Conservation (phyloP, 2,329 filamentous ascomycete genomes). For the Xylaria hypoxylon region DNA sequence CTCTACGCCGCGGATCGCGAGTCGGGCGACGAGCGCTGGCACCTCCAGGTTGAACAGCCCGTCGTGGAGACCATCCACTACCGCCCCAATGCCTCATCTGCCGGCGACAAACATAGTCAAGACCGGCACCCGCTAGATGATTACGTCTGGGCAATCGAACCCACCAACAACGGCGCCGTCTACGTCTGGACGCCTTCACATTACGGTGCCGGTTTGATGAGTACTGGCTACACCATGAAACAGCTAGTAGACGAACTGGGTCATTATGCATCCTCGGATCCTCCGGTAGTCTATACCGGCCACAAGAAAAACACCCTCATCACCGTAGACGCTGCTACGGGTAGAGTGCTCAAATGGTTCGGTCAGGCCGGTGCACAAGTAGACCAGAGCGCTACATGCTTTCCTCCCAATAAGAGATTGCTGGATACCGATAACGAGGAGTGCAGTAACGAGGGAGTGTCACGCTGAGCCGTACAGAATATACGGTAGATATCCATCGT, state of each 20-base stretch:
- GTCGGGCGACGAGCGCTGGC: conserved; percentile 87
- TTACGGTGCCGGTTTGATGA: conserved; percentile 68
- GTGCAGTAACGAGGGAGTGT: conserved; percentile 85
- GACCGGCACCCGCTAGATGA: conserved; percentile 79
- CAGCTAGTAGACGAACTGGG: conserved; percentile 85
- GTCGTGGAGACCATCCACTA: conserved; percentile 93
- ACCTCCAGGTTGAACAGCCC: conserved; percentile 82
- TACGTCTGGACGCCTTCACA: conserved; percentile 84
- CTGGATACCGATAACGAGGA: conserved; percentile 74
- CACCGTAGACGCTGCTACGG: conserved; percentile 87
- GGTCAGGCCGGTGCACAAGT: conserved; percentile 77
- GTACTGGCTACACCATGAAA: conserved; percentile 82
- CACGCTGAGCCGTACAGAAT: conserved; percentile 87
- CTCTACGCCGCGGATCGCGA: conserved; percentile 91
- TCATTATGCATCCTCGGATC: conserved; percentile 79
- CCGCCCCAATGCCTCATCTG: conserved; percentile 72
- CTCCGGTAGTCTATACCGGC: conserved; percentile 87
- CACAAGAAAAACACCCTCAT: conserved; percentile 92
- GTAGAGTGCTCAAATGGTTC: conserved; percentile 85
- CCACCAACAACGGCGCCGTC: conserved; percentile 84
- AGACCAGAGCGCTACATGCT: conserved; percentile 79
- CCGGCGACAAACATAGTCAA: conserved; percentile 58
- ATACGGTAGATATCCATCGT: conserved; percentile 86
- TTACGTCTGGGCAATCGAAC: conserved; percentile 95
- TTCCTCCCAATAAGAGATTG: conserved; percentile 73